Conservation (phyloP, 2,329 filamentous ascomycete species). For the Ceratocystis albifundus region DNA sequence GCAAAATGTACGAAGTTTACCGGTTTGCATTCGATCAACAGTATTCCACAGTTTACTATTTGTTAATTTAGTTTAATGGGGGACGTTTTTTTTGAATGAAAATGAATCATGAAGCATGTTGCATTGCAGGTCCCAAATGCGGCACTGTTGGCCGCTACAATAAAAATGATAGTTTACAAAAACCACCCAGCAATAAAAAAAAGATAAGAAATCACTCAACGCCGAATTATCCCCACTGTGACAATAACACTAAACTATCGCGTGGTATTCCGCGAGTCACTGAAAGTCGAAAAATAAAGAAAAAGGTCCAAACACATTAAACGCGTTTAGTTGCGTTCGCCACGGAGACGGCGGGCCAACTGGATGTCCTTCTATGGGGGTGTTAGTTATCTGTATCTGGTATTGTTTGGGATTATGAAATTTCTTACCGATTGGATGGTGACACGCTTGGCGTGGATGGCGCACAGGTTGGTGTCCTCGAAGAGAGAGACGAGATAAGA, state of each 20-base stretch:
- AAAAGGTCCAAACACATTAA: conserved; percentile 16
- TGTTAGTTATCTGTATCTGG: conserved; percentile 1
- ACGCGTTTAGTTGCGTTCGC: conserved; percentile 66
- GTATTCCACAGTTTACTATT: neutral
- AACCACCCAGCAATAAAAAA: conserved; percentile 23
- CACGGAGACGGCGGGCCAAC: conserved; percentile 86
- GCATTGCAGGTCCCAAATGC: conserved; percentile 18
- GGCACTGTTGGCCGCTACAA: conserved; percentile 20
- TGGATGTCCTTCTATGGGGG: conserved; percentile 69
- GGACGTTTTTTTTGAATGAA: neutral
- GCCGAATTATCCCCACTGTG: conserved; percentile 22
- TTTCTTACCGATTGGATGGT: conserved; percentile 63
- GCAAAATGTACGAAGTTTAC: neutral
- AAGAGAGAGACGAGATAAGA: conserved; percentile 97
- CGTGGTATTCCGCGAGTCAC: conserved; percentile 21
- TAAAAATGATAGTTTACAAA: conserved; percentile 24
- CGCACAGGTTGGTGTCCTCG: conserved; percentile 96
- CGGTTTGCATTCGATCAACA: neutral
- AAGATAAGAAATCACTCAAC: conserved; percentile 22
- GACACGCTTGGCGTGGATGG: conserved; percentile 98
- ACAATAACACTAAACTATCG: conserved; percentile 23
- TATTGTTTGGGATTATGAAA: neutral
- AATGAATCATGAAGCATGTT: conserved; percentile 22
- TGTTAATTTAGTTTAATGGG: neutral
- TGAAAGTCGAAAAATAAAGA: conserved; percentile 16